These are phyloP conservation scores for Bryoerythrophyllum caledonicum DNA, from an alignment of 225 moss, liverwort and hornwort species.

Conservation along the genomic window DNA sequence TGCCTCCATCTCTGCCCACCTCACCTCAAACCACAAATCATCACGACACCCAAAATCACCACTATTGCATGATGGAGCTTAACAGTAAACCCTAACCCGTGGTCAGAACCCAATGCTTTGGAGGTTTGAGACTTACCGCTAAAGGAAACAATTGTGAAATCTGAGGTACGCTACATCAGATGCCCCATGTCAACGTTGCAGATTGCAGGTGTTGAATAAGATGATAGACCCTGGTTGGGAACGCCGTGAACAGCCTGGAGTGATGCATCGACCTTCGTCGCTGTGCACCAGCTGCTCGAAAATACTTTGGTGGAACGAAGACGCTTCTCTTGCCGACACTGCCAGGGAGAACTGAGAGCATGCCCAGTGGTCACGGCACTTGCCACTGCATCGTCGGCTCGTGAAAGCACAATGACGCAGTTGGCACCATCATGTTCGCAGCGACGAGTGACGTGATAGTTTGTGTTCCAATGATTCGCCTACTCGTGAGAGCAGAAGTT, in stretches of 20 bases:
- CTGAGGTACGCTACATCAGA: neutral
- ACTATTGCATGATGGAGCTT: too few species aligned
- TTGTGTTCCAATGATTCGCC: neutral
- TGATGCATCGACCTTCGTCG: neutral
- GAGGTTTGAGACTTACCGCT: neutral
- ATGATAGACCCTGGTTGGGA: too few species aligned
- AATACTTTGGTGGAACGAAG: neutral
- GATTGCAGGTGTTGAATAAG: neutral
- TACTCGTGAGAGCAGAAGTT: neutral
- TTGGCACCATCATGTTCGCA: neutral
- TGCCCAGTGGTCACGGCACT: neutral
- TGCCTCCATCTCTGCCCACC: neutral
- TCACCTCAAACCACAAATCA: neutral
- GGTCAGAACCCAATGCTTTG: too few species aligned
- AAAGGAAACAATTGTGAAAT: neutral
- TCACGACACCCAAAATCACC: neutral
- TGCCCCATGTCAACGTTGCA: neutral
- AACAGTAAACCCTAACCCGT: neutral
- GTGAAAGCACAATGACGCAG: neutral
- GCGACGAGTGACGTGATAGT: neutral
- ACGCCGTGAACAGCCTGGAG: neutral
- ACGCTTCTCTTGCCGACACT: constrained; percentile 2
- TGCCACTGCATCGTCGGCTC: neutral
- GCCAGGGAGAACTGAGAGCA: neutral
- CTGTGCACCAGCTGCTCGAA: neutral